phyloP scores from a whole-genome alignment of 495 filamentous ascomycete genomes.

The Ramalina intermedia region DNA sequence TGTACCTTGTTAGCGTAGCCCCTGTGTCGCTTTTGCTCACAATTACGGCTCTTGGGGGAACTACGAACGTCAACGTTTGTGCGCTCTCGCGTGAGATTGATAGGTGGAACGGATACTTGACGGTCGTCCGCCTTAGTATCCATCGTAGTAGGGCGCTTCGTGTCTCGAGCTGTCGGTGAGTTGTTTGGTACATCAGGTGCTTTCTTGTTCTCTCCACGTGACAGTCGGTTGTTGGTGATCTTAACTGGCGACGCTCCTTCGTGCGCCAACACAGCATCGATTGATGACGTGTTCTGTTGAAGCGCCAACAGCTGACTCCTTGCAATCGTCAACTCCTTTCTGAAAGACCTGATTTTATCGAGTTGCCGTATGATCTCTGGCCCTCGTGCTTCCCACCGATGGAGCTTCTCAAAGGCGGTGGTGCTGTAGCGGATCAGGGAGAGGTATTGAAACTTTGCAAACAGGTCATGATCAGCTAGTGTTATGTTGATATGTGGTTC shows the following conservation, averaged over 20 bases:
- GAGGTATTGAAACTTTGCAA: slow-evolving; percentile 27
- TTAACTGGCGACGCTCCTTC: background rate
- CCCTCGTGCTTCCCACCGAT: slow-evolving; percentile 11
- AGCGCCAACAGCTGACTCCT: slow-evolving; percentile 8
- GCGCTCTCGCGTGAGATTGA: background rate
- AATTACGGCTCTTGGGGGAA: background rate
- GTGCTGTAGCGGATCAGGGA: slow-evolving; percentile 18
- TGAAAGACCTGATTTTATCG: slow-evolving; percentile 4
- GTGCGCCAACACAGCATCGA: slow-evolving; percentile 7
- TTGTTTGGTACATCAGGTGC: background rate
- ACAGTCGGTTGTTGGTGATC: background rate
- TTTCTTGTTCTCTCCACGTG: background rate
- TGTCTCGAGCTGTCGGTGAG: no score
- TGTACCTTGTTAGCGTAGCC: no score
- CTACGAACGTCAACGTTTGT: background rate
- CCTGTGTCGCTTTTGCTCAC: no score
- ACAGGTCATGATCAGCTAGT: background rate
- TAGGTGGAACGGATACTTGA: no score
- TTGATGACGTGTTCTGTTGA: slow-evolving; percentile 10
- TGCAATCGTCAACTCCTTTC: background rate
- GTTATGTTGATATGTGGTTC: background rate
- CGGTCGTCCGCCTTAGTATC: no score
- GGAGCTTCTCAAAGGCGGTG: slow-evolving; percentile 5
- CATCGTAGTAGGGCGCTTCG: no score
- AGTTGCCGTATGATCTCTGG: slow-evolving; percentile 10